A percentile compares a stretch with the other conserved stretches of the same genome.
Evolutionary conservation across 108 stramenopile genomes (phyloP).

Genomic region (Aurantiochytrium sp.): DNA sequence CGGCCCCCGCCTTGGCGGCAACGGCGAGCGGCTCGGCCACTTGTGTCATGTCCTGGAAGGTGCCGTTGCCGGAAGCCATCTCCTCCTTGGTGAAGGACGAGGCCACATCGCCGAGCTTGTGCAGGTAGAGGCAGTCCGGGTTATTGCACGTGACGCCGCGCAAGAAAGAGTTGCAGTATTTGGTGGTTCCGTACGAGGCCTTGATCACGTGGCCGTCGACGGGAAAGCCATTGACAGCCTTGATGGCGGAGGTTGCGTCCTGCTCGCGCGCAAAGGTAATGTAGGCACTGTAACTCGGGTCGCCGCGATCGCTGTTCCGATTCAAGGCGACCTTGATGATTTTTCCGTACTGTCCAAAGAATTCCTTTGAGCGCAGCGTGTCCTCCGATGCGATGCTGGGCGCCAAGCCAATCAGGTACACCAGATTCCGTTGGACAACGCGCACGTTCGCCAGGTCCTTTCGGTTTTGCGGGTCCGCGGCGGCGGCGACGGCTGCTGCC

Average conservation of each 20-base stretch:
- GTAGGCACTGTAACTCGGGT: conserved; percentile 64
- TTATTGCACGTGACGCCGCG: conserved; percentile 92
- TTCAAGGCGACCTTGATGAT: conserved; percentile 91
- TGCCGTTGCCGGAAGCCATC: conserved; percentile 4
- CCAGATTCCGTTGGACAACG: conserved; percentile 91
- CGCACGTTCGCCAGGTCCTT: conserved; percentile 87
- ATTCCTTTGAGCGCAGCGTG: conserved; percentile 65
- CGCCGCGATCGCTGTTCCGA: conserved; percentile 54
- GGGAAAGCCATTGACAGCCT: conserved; percentile 80
- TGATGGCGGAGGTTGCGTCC: conserved; percentile 78
- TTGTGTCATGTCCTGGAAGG: conserved; percentile 24
- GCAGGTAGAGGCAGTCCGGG: conserved; percentile 95
- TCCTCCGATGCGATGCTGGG: conserved; percentile 77
- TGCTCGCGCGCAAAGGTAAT: conserved; percentile 92
- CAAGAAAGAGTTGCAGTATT: conserved; percentile 96
- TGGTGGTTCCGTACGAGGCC: conserved; percentile 94
- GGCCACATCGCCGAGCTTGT: conserved; percentile 88
- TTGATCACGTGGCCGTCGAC: conserved; percentile 77
- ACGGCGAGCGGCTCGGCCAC: background rate
- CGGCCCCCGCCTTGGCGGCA: background rate
- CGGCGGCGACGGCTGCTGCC: background rate
- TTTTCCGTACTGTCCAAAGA: conserved; percentile 94
- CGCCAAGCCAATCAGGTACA: conserved; percentile 89
- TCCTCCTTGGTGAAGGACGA: conserved; percentile 35
- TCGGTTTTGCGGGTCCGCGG: conserved; percentile 67